phyloP scores from a whole-genome alignment of 768 basidiomycete species.

The Boletus speciosus region DNA sequence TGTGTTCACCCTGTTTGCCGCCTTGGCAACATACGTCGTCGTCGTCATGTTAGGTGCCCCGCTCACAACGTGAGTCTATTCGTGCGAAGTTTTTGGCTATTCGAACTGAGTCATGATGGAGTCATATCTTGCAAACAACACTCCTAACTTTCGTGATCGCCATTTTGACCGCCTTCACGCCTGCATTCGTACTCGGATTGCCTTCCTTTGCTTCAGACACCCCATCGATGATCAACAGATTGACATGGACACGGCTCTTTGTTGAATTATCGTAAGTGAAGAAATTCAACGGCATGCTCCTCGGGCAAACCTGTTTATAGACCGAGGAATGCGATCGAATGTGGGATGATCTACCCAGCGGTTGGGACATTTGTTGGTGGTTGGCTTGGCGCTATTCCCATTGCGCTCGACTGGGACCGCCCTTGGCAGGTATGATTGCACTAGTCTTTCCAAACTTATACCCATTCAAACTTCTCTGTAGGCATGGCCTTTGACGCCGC shows the following conservation, averaged over 20 bases:
- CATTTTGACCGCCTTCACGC: slow-evolving; percentile 59
- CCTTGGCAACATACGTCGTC: slow-evolving; percentile 46
- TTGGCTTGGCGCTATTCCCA: slow-evolving; percentile 80
- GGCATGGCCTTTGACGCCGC: slow-evolving; percentile 82
- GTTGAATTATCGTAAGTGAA: slow-evolving; percentile 72
- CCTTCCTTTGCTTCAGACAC: slow-evolving; percentile 47
- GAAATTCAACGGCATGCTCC: background rate
- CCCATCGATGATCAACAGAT: slow-evolving; percentile 49
- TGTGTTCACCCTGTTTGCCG: slow-evolving; percentile 47
- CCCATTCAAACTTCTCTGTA: slow-evolving; percentile 28
- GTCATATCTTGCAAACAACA: slow-evolving; percentile 57
- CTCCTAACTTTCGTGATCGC: slow-evolving; percentile 68
- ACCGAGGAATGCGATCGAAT: slow-evolving; percentile 64
- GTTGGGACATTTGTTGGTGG: slow-evolving; percentile 68
- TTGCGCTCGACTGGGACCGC: slow-evolving; percentile 94
- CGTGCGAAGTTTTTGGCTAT: background rate
- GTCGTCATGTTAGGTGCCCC: slow-evolving; percentile 77
- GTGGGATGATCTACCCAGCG: slow-evolving; percentile 75
- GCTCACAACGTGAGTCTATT: slow-evolving; percentile 45
- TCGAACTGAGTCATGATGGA: slow-evolving; percentile 23
- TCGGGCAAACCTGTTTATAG: slow-evolving; percentile 30
- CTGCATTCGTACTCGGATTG: slow-evolving; percentile 65
- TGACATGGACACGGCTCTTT: slow-evolving; percentile 77
- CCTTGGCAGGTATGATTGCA: slow-evolving; percentile 82
- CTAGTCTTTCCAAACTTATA: slow-evolving; percentile 1